These are phyloP conservation scores for Saitozyma podzolica DNA, from an alignment of 768 basidiomycete genomes.

Conservation along the genomic window DNA sequence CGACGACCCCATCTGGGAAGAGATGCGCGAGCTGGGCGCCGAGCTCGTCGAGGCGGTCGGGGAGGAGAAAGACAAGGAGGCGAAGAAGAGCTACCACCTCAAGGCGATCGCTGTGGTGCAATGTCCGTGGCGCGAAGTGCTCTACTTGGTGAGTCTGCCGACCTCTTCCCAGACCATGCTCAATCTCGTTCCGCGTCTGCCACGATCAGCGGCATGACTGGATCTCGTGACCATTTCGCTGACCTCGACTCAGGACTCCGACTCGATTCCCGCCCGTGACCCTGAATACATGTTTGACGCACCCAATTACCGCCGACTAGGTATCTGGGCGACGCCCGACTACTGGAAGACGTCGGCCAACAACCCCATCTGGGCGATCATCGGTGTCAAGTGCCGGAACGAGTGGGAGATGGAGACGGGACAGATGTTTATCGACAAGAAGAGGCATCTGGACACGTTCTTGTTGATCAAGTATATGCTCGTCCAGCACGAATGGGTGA, in stretches of 20 bases:
- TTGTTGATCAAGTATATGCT: conserved; percentile 51
- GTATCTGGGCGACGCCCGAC: conserved; percentile 52
- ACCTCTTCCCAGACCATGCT: conserved; percentile 12
- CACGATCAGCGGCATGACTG: no score
- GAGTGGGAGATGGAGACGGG: conserved; percentile 58
- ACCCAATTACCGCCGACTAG: conserved; percentile 52
- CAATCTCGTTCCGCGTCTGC: no score
- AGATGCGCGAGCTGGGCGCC: conserved; percentile 58
- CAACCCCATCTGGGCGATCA: conserved; percentile 54
- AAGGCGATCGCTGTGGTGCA: conserved; percentile 51
- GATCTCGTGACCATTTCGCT: no score
- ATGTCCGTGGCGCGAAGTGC: conserved; percentile 52
- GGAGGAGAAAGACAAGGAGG: conserved; percentile 42
- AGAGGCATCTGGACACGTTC: conserved; percentile 54
- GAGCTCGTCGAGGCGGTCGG: conserved; percentile 55
- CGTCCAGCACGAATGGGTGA: conserved; percentile 48
- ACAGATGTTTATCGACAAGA: conserved; percentile 56
- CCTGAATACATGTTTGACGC: conserved; percentile 54
- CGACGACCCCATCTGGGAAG: conserved; percentile 46
- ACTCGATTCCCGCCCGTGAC: conserved; percentile 49
- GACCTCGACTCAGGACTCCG: conserved; percentile 37
- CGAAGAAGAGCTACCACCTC: conserved; percentile 52
- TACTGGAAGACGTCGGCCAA: conserved; percentile 56
- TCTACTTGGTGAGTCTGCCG: conserved; percentile 52
- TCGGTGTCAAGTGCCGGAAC: conserved; percentile 55